A percentile compares a stretch with the other conserved stretches of the same genome.
Conservation (phyloP, 805 yeast genomes). For the Nakazawaea ishiwadae region DNA sequence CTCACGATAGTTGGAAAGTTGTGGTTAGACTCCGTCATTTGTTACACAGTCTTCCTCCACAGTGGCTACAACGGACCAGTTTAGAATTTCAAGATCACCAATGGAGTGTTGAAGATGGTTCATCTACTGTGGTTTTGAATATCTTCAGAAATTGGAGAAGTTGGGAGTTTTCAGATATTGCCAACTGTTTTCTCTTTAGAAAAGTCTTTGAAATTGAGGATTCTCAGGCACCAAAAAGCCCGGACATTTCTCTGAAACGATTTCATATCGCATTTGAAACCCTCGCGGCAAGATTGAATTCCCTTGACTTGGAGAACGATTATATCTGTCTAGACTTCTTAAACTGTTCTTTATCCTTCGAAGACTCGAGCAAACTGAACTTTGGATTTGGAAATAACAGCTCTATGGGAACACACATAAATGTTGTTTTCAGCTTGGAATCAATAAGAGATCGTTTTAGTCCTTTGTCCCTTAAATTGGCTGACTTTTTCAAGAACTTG, state of each 20-base stretch:
- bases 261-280: conserved; percentile 28
- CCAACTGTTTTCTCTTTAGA: conserved; percentile 50
- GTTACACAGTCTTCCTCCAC: conserved; percentile 47
- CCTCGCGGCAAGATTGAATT: conserved; percentile 22
- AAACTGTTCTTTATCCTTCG: neutral
- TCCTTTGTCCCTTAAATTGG: conserved; percentile 6
- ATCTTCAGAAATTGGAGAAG: conserved; percentile 79
- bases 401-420: neutral
- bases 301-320: conserved; percentile 26
- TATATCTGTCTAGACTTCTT: conserved; percentile 17
- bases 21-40: conserved; percentile 77
- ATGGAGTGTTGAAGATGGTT: conserved; percentile 30
- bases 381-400: too few species aligned
- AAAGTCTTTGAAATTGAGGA: conserved; percentile 45
- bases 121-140: conserved; percentile 51
- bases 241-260: conserved; percentile 5
- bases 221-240: too few species aligned
- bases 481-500: conserved; percentile 1
- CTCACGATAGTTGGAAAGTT: conserved; percentile 84
- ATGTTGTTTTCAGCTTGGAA: conserved; percentile 3
- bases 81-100: conserved; percentile 23
- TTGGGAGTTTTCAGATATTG: conserved; percentile 78
- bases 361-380: too few species aligned
- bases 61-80: conserved; percentile 39
- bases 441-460: conserved; percentile 4